These are phyloP conservation scores for Trypanosoma caninum DNA, from an alignment of 208 protist species.

Conservation along the genomic window DNA sequence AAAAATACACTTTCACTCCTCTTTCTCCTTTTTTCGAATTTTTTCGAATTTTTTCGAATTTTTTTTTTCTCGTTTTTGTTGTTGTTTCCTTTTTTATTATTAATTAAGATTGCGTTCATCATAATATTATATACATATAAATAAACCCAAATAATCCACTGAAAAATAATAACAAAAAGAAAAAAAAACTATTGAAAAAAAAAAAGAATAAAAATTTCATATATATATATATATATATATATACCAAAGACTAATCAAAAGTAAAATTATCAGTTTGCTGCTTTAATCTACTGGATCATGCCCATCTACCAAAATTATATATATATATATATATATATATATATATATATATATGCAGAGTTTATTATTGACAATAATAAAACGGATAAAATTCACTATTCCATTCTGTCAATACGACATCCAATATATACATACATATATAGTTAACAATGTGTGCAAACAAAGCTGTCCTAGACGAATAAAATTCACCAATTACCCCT, in stretches of 20 bases:
- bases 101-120: no score
- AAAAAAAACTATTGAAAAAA: not conserved
- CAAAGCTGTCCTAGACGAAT: no score
- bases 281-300: not conserved
- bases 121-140: no score
- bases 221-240: not conserved
- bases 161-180: not conserved
- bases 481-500: not conserved
- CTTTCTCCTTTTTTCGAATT: not conserved
- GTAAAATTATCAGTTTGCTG: not conserved
- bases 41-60: not conserved
- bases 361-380: no score
- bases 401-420: no score
- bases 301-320: not conserved
- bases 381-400: no score
- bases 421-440: no score
- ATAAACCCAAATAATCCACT: not conserved
- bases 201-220: not conserved
- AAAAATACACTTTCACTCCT: not conserved
- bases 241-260: not conserved
- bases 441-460: no score
- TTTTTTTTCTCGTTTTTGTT: not conserved
- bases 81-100: no score
- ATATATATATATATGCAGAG: conserved; percentile 16
- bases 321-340: conserved; percentile 15